Base-by-base conservation (phyloP, 169 alveolate species). In the Babesia sp. region DNA sequence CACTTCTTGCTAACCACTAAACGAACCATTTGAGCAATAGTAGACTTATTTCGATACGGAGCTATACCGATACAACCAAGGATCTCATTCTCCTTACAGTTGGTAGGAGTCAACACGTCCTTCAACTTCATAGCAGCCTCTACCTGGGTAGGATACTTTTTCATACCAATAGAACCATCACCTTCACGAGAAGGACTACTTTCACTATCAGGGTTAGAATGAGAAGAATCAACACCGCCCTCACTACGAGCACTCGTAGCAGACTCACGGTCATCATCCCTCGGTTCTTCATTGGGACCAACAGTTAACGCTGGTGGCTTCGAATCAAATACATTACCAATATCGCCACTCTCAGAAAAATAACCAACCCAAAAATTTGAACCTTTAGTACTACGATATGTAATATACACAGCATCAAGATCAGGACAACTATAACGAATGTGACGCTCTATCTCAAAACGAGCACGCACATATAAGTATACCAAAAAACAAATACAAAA, bases 301-400 rank as follows among this genome's bases (percentile, higher is more conserved):
- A 20, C 42, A 12, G 56, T 20, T 33, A 9, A 22, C 2, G 69
- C 0, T 33, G 53, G 31, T 28, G 69, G 16, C 3, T 8, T 59
- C 26, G 55, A 41, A n/a, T 16, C 46, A 26, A 7, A 46, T 1
- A 44, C 48, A 8, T 11, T 7, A 6, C 16, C 51, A 6, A 18
- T 28, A 12, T 29, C 61, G 9, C 67, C 77, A 33, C 55, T 68
- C 20, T 80, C 85, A 26, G 91, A 87, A 53, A 91, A 79, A 59
- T 93, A 94, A 26, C 94, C 96, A 37, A 93, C 96, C 96, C 96
- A 93, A 81, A 93, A 93, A 83, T 92, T 90, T 45, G 93, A 77
- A 20, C 91, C 91, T 45, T 85, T 85, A 34, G 86, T 79, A 44
- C 79, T 89, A 59, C 90, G 86, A 66, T 92, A 93, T 31, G 95